A percentile compares a stretch with the other conserved stretches of the same genome.
Evolutionary conservation across 768 basidiomycete genomes (phyloP).

Genomic region (Russula earlei): DNA sequence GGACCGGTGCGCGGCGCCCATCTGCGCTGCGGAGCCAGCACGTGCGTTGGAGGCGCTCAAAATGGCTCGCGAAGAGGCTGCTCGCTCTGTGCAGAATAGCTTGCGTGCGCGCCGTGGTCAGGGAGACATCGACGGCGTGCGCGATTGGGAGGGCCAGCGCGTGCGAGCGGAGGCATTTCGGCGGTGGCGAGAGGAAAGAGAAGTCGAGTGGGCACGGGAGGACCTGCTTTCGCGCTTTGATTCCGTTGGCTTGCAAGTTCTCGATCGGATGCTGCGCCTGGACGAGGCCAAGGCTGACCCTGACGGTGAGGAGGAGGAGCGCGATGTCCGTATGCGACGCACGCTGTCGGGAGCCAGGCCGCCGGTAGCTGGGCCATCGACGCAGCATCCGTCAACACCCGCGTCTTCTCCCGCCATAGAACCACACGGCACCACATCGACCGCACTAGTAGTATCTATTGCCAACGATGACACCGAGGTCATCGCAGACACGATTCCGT

Average conservation of each 20-base stretch:
- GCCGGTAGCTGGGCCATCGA: background rate
- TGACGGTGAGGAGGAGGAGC: constrained; percentile 23
- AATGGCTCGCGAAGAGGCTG: background rate
- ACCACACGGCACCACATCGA: background rate
- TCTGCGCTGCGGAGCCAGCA: constrained; percentile 3
- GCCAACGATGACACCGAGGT: background rate
- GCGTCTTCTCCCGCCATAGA: background rate
- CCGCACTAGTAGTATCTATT: background rate
- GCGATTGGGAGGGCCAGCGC: constrained; percentile 22
- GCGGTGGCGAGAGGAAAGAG: background rate
- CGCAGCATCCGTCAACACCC: background rate
- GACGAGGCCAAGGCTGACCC: constrained; percentile 23
- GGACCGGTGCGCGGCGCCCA: background rate
- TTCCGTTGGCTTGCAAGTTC: constrained; percentile 26
- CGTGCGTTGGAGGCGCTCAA: background rate
- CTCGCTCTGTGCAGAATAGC: background rate
- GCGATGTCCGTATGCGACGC: constrained; percentile 16
- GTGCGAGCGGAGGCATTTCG: constrained; percentile 2
- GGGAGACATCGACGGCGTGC: constrained; percentile 11
- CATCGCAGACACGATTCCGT: background rate
- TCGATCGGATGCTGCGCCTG: constrained; percentile 22
- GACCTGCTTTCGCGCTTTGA: constrained; percentile 30
- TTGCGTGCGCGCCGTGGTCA: background rate
- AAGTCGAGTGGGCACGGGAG: constrained; percentile 22
- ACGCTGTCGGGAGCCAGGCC: background rate